Percentiles rank a stretch among this genome's conserved stretches.
These are phyloP conservation scores for sweet orange (Citrus sinensis) DNA, from an alignment of 345 rosid genomes.

Conservation along the genomic window DVS_A1.0 CM039165.1:21594001-21594500, in stretches of 20 bases:
- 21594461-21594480: neutral
- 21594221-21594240: conserved; percentile 82
- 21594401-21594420: neutral
- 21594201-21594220: conserved; percentile 60
- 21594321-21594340: neutral
- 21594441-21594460: neutral
- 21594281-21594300: neutral
- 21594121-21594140: conserved; percentile 1
- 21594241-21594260: conserved; percentile 69
- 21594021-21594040: conserved; percentile 77
- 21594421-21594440: neutral
- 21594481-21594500: neutral
- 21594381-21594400: neutral
- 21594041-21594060: conserved; percentile 78
- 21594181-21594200: conserved; percentile 66
- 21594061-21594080: conserved; percentile 75
- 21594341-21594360: neutral
- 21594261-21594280: conserved; percentile 37
- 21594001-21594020: conserved; percentile 80
- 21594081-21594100: conserved; percentile 62
- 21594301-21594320: neutral
- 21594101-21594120: conserved; percentile 5
- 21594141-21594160: neutral
- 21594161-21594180: conserved; percentile 1
- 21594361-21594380: neutral